Evolutionary conservation across 768 basidiomycete species (phyloP), one percentile per base, ranked within the genome.

Genomic region (Holtermanniella nyarrowii): DNA sequence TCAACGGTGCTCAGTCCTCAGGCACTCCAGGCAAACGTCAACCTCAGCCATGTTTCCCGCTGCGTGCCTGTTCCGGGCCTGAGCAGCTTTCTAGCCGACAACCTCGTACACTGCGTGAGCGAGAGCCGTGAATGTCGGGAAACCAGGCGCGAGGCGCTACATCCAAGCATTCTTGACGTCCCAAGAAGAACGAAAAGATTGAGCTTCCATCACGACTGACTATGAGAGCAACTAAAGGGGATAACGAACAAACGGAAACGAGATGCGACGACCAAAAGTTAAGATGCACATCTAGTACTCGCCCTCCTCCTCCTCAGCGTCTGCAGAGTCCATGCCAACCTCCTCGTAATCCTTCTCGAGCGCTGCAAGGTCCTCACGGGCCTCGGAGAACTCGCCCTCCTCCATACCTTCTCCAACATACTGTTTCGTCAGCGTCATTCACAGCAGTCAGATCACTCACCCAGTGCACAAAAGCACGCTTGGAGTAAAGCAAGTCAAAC

Each of bases 361-460:
- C 5, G 93, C 93, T 41, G 93, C 93, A 56, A 97, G 82, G 75
- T 97, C 93, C 72, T 97, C 93, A 62, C 91, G 85, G 43, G 93
- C 93, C 75, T 95, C 91, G 44, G 88, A 90, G 76, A 96, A 96
- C 76, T 97, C 93, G 74, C 93, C 93, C 78, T 97, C 93, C 72
- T 96, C 93, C 93, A 97, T 96, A 77, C 93, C 93, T 76, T 97
- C 91, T 69, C 91, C 91, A 57, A 95, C 91, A 67, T 91, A 93
- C 89, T 88, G 86, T n/a, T 21, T 0, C 1, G 45, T 61, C 44
- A 62, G 59, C 55, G 23, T 3, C 7, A 11, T 26, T 51, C 18
- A 84, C 58, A 88, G 39, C 24, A 3, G 23, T 2, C 25, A 37
- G 3, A 26, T 3, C 20, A 63, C 69, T 56, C 51, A 67, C 70